phyloP scores from a whole-genome alignment of 352 stramenopile species.

The Pythium chondricola region DNA sequence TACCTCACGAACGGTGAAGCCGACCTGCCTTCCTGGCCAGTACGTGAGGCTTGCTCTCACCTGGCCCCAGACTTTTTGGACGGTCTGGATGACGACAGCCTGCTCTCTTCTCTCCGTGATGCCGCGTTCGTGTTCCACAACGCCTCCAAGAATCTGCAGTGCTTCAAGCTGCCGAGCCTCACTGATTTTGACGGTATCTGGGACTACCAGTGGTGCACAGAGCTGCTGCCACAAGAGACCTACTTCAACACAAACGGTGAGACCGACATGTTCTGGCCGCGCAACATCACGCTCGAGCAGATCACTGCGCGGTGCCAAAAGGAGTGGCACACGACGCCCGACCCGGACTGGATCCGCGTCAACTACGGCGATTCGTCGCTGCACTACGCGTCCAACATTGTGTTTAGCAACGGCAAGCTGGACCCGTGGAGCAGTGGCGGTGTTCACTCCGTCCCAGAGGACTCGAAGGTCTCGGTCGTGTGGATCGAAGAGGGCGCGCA shows the following conservation, averaged over 20 bases:
- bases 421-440: constrained; percentile 92
- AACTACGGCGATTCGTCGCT: constrained; percentile 66
- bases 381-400: constrained; percentile 86
- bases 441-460: constrained; percentile 53
- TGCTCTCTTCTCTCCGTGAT: constrained; percentile 48
- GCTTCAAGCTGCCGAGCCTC: constrained; percentile 63
- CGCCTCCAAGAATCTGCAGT: constrained; percentile 60
- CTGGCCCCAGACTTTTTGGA: constrained; percentile 42
- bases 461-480: constrained; percentile 57
- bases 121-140: constrained; percentile 89
- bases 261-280: constrained; percentile 91
- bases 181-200: constrained; percentile 85
- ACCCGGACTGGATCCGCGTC: constrained; percentile 70
- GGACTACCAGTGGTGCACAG: constrained; percentile 91
- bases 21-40: constrained; percentile 86
- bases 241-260: constrained; percentile 86
- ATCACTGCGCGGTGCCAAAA: constrained; percentile 57
- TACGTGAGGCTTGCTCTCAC: constrained; percentile 86
- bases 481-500: constrained; percentile 78
- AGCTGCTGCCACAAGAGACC: constrained; percentile 88
- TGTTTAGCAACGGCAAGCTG: constrained; percentile 92
- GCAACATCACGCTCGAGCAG: constrained; percentile 50
- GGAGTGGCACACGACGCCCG: constrained; percentile 57
- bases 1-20: constrained; percentile 85
- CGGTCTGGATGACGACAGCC: constrained; percentile 20